Evolutionary conservation across 805 yeast genomes (phyloP).

Genomic region (Schizosaccharomyces cryophilus): DNA sequence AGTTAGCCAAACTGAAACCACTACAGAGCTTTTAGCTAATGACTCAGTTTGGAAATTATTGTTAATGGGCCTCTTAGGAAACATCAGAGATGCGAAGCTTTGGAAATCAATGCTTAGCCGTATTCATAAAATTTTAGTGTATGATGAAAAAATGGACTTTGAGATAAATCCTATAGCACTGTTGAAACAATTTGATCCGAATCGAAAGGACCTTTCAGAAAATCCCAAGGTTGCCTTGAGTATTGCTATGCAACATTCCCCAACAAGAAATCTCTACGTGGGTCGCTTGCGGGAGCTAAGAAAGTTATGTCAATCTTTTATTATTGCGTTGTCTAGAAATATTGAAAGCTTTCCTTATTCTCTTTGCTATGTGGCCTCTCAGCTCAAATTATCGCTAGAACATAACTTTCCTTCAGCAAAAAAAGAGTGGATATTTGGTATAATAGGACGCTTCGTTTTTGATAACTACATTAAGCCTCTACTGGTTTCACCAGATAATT

Average conservation of each 20-base stretch:
- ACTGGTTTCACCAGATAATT: constrained; percentile 18
- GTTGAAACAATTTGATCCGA: constrained; percentile 11
- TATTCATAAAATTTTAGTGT: constrained; percentile 16
- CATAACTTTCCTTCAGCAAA: constrained; percentile 27
- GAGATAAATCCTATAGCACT: constrained; percentile 52
- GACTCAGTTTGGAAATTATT: constrained; percentile 22
- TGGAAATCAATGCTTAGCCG: constrained; percentile 17
- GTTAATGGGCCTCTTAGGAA: constrained; percentile 17
- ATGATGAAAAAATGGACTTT: constrained; percentile 25
- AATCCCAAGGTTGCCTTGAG: constrained; percentile 16
- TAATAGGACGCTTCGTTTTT: constrained; percentile 33
- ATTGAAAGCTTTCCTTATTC: constrained; percentile 26
- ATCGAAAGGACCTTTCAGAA: constrained; percentile 7
- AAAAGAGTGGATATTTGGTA: constrained; percentile 35
- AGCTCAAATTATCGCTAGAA: constrained; percentile 14
- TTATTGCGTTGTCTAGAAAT: constrained; percentile 25
- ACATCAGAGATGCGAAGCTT: constrained; percentile 14
- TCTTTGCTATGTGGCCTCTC: constrained; percentile 30
- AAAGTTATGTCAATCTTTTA: constrained; percentile 38
- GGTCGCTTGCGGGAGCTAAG: constrained; percentile 49
- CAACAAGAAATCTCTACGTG: constrained; percentile 47
- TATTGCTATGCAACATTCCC: constrained; percentile 53
- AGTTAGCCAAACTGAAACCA: constrained; percentile 6
- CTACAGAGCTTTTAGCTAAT: constrained; percentile 10
- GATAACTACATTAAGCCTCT: constrained; percentile 16